phyloP scores from a whole-genome alignment of 2,329 filamentous ascomycete genomes.

The Penicillium paneum region DNA sequence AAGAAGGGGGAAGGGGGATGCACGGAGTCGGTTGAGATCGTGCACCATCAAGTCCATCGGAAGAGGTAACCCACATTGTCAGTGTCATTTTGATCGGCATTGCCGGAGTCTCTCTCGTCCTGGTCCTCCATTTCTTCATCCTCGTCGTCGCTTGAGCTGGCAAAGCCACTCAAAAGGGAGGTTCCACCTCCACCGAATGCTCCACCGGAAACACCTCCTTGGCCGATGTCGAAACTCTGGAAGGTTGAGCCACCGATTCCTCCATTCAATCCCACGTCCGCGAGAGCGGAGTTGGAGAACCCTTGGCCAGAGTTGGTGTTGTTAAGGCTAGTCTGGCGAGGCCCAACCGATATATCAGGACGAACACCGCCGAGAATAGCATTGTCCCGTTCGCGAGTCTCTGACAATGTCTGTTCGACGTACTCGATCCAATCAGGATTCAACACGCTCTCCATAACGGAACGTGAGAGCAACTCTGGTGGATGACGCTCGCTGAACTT shows the following conservation, averaged over 20 bases:
- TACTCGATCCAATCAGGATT: constrained; percentile 90
- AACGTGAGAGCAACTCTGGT: constrained; percentile 77
- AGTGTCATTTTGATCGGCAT: constrained; percentile 48
- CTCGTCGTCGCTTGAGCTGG: constrained; percentile 91
- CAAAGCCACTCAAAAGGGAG: constrained; percentile 82
- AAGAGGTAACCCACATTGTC: constrained; percentile 66
- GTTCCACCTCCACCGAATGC: constrained; percentile 64
- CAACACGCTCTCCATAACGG: constrained; percentile 83
- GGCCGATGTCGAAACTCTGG: constrained; percentile 65
- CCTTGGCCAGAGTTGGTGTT: constrained; percentile 56
- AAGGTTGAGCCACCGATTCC: constrained; percentile 50
- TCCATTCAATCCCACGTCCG: constrained; percentile 76
- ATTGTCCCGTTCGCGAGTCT: constrained; percentile 93
- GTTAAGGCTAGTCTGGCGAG: constrained; percentile 65
- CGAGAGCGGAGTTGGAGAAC: constrained; percentile 65
- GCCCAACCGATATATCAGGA: constrained; percentile 82
- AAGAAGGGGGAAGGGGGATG: constrained; percentile 14
- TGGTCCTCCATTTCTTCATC: constrained; percentile 80
- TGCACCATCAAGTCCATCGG: constrained; percentile 61
- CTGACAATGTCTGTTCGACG: constrained; percentile 86
- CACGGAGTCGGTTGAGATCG: constrained; percentile 44
- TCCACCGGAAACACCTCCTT: constrained; percentile 64
- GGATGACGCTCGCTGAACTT: constrained; percentile 96
- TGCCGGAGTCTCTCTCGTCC: constrained; percentile 52
- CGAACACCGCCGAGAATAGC: constrained; percentile 95